Base-by-base conservation (phyloP, 345 rosid genomes). In the Linum trigynum region DNA sequence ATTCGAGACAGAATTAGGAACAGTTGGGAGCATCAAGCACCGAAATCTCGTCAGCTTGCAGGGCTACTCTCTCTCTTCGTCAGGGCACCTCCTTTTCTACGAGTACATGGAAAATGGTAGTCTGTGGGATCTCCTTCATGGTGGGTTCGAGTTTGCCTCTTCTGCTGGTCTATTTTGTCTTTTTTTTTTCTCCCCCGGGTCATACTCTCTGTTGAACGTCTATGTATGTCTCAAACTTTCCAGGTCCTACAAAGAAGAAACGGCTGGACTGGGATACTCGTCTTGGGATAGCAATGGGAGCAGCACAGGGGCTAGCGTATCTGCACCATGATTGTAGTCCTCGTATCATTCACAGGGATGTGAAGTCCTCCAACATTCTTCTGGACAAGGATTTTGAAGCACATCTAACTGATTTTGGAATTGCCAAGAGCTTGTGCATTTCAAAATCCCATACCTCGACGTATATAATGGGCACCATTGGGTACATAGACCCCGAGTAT, bases 71-170 rank as follows among this genome's bases (percentile, higher is more conserved):
- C 70, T 94, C 37, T 90, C 99, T 15, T 79, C 86, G 39, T 77
- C 77, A 3, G 96, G 97, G 15, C 85, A 90, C 73, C 96, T 94
- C 74, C 88, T 94, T 37, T 94, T 94, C 80, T 94, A 94, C 59
- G 99, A 94, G 71, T 94, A 85, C 65, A 88, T 94, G 97, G 99
- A 94, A 38, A 94, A 85, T 74, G 99, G 99, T 64, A 94, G 97
- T 75, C 96, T 94, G 62, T 90, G 95, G 95, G 99, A 90, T 83
- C 83, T 85, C 57, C 95, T 90, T 69, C 99, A 94, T 57, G 95
- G 99, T 88, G 61, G 69, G 83, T 67, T 73, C 57, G 55, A 11
- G 61, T 9, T 2, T 62, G 43, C 43, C 40, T 36, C 36, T 37
- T 55, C 17, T 43, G 12, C 32, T 63, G 38, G 57, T 10, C 5